These are phyloP conservation scores for Hortiboletus flavorubellus DNA, from an alignment of 768 basidiomycete species.

Conservation along the genomic window DNA sequence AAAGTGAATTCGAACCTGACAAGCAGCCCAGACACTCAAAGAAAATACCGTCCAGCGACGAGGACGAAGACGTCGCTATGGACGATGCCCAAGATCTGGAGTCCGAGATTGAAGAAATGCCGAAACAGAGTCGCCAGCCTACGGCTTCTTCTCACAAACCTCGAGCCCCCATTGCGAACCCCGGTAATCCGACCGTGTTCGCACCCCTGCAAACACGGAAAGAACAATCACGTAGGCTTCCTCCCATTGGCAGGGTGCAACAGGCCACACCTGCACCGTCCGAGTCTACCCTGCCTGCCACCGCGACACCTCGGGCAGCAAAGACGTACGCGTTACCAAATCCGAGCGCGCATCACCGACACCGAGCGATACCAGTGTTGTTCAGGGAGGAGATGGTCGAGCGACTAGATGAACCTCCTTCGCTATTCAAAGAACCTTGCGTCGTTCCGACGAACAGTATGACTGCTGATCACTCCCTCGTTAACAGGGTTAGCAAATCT, in stretches of 20 bases:
- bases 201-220: constrained; percentile 13
- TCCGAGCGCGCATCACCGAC: constrained; percentile 69
- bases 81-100: constrained; percentile 13
- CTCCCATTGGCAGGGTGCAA: constrained; percentile 13
- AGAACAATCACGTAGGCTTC: constrained; percentile 19
- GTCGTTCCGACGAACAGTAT: constrained; percentile 54
- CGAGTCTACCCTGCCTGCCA: constrained; percentile 1
- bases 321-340: constrained; percentile 59
- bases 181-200: background rate
- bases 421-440: constrained; percentile 44
- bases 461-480: constrained; percentile 45
- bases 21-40: constrained; percentile 30
- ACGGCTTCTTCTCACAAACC: constrained; percentile 4
- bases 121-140: constrained; percentile 10
- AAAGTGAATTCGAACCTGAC: constrained; percentile 55
- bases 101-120: constrained; percentile 14
- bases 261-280: constrained; percentile 2
- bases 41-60: constrained; percentile 32
- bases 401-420: constrained; percentile 50
- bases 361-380: constrained; percentile 63
- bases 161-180: background rate
- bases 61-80: constrained; percentile 29
- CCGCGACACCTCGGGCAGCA: constrained; percentile 12
- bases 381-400: constrained; percentile 50
- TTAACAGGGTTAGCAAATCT: constrained; percentile 57